Evolutionary conservation across 2,329 filamentous ascomycete genomes (phyloP).

Genomic region (Penicillium sp.): DNA sequence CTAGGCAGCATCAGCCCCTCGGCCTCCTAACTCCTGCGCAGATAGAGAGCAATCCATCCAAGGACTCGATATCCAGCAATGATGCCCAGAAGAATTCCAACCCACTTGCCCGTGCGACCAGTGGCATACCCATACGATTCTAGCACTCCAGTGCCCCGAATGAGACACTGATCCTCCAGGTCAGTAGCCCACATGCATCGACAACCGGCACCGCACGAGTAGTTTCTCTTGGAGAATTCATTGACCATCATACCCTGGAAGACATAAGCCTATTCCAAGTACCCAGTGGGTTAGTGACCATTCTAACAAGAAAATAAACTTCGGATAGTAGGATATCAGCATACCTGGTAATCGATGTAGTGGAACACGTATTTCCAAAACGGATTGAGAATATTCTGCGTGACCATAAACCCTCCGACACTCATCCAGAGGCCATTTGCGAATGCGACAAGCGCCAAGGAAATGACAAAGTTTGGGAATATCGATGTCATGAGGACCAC

Average conservation of each 20-base stretch:
- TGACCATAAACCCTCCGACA: slow-evolving; percentile 72
- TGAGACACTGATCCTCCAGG: slow-evolving; percentile 56
- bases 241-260: slow-evolving; percentile 93
- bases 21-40: slow-evolving; percentile 8
- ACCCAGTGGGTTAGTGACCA: not conserved
- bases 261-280: slow-evolving; percentile 53
- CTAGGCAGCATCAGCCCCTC: not conserved
- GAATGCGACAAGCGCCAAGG: slow-evolving; percentile 71
- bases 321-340: not conserved
- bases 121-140: slow-evolving; percentile 60
- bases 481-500: slow-evolving; percentile 67
- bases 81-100: slow-evolving; percentile 70
- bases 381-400: slow-evolving; percentile 61
- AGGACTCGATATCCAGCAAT: slow-evolving; percentile 63
- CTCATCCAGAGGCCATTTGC: slow-evolving; percentile 87
- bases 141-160: slow-evolving; percentile 62
- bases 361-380: slow-evolving; percentile 85
- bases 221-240: slow-evolving; percentile 61
- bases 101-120: slow-evolving; percentile 57
- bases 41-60: slow-evolving; percentile 53
- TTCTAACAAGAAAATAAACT: not conserved
- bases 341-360: slow-evolving; percentile 73
- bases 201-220: slow-evolving; percentile 52
- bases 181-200: slow-evolving; percentile 63
- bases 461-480: slow-evolving; percentile 70